These are phyloP conservation scores for Asparagopsis taxiformis DNA, from an alignment of 31 red algal genomes.

Conservation along the genomic window DNA sequence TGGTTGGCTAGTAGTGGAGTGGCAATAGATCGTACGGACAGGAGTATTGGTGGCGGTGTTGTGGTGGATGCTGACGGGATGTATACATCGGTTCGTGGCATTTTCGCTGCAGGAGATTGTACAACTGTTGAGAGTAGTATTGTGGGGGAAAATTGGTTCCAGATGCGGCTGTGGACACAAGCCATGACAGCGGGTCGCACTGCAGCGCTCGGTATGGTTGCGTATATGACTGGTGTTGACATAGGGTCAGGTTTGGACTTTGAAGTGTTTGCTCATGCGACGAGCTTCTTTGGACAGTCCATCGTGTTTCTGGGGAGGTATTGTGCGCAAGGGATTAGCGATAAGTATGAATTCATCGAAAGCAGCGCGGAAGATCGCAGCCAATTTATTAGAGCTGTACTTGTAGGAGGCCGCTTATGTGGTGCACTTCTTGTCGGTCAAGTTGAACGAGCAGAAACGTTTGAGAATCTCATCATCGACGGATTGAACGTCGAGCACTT, in stretches of 20 bases:
- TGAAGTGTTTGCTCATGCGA: slow-evolving; percentile 77
- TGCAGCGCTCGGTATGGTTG: slow-evolving; percentile 45
- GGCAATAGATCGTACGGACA: slow-evolving; percentile 10
- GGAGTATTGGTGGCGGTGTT: slow-evolving; percentile 11
- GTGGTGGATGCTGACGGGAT: slow-evolving; percentile 35
- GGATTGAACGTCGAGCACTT: slow-evolving; percentile 45
- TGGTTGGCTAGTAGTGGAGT: slow-evolving; percentile 35
- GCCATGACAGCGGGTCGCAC: slow-evolving; percentile 30
- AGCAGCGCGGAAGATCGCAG: slow-evolving; percentile 34
- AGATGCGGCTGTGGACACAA: slow-evolving; percentile 76
- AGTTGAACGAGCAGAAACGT: slow-evolving; percentile 51
- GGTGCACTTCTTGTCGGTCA: slow-evolving; percentile 73
- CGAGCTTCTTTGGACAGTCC: slow-evolving; percentile 63
- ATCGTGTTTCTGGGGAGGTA: slow-evolving; percentile 70
- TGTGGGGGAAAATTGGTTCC: slow-evolving; percentile 53
- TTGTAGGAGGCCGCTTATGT: slow-evolving; percentile 33
- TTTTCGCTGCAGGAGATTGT: slow-evolving; percentile 81
- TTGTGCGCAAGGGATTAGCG: slow-evolving; percentile 40
- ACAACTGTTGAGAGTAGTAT: slow-evolving; percentile 5
- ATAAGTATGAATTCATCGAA: slow-evolving; percentile 33
- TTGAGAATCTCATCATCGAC: slow-evolving; percentile 74
- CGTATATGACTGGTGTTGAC: slow-evolving; percentile 17
- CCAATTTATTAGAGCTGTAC: slow-evolving; percentile 48
- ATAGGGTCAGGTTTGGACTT: slow-evolving; percentile 36
- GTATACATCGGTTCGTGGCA: slow-evolving; percentile 20